Evolutionary conservation across 441 rosid species (phyloP).

Genomic region (Macaranga tanarius): DNA sequence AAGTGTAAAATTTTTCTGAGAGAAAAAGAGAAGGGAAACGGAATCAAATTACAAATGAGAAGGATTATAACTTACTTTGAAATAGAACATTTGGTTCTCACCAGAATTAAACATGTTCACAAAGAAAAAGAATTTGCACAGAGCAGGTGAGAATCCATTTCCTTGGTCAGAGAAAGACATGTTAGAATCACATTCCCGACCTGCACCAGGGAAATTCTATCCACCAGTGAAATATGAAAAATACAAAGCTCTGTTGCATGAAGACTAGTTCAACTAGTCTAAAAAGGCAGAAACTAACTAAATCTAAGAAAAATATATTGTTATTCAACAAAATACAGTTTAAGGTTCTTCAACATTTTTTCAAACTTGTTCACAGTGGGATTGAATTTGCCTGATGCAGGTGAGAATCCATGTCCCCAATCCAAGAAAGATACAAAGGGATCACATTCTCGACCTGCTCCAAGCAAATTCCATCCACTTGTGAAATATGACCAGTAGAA

Average conservation of each 20-base stretch:
- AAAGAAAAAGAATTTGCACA: slow-evolving; percentile 6
- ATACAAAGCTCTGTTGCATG: not conserved
- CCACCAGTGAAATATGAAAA: slow-evolving; percentile 8
- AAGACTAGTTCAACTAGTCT: no score
- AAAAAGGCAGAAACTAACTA: no score
- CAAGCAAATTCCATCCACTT: slow-evolving; percentile 15
- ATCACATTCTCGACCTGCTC: slow-evolving; percentile 10
- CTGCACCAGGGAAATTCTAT: slow-evolving; percentile 19
- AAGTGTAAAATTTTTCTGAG: no score
- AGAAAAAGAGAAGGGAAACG: no score
- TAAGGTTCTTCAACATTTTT: no score
- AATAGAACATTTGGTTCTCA: not conserved
- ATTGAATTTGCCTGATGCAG: not conserved
- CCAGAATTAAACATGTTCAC: not conserved
- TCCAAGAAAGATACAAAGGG: not conserved
- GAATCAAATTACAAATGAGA: no score
- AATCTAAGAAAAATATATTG: no score
- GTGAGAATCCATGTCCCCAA: slow-evolving; percentile 9
- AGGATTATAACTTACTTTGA: slow-evolving; percentile 1
- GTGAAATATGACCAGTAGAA: not conserved
- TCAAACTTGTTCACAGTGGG: slow-evolving; percentile 6
- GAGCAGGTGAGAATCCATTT: slow-evolving; percentile 10
- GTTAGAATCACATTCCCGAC: not conserved
- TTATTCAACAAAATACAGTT: no score
- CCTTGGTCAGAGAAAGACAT: not conserved